These are phyloP conservation scores for Podila epigama DNA, from an alignment of 192 early-diverging fungal species.

Conservation along the genomic window DNA sequence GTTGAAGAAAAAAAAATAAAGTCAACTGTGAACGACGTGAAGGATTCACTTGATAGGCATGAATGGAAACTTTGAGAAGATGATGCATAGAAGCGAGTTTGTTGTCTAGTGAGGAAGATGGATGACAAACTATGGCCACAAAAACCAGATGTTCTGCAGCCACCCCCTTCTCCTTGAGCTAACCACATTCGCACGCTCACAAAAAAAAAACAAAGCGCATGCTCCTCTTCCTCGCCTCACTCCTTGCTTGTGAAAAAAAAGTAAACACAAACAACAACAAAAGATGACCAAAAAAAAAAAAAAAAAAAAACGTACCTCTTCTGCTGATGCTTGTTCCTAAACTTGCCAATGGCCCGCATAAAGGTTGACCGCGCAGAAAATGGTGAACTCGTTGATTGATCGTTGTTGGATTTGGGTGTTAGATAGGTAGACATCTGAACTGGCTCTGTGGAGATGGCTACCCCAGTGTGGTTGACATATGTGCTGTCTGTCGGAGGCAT, in stretches of 20 bases:
- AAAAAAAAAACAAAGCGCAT: too few relatives aligned
- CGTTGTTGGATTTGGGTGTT: too few relatives aligned
- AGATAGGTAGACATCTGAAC: neutral
- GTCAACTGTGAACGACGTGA: neutral
- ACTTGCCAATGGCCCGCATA: constrained; percentile 37
- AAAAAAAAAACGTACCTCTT: constrained; percentile 15
- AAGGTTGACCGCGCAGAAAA: constrained; percentile 25
- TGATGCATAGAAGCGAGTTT: neutral
- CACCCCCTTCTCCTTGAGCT: too few relatives aligned
- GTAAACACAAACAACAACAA: neutral
- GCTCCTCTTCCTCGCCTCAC: neutral
- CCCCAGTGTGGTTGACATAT: neutral
- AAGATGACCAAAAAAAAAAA: neutral
- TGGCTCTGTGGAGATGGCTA: neutral
- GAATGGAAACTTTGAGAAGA: neutral
- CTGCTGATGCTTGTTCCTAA: constrained; percentile 45
- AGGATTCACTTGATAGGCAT: too few relatives aligned
- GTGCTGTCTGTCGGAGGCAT: neutral
- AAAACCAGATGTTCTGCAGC: neutral
- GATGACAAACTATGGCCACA: neutral
- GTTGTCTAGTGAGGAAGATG: neutral
- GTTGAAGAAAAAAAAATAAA: neutral
- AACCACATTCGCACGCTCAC: too few relatives aligned
- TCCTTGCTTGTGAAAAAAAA: neutral
- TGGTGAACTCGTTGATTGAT: neutral